Evolutionary conservation across 176 grass and related monocot genomes (phyloP), one percentile per base, ranked within the genome.

Genomic region (Triticum aestivum): DNA sequence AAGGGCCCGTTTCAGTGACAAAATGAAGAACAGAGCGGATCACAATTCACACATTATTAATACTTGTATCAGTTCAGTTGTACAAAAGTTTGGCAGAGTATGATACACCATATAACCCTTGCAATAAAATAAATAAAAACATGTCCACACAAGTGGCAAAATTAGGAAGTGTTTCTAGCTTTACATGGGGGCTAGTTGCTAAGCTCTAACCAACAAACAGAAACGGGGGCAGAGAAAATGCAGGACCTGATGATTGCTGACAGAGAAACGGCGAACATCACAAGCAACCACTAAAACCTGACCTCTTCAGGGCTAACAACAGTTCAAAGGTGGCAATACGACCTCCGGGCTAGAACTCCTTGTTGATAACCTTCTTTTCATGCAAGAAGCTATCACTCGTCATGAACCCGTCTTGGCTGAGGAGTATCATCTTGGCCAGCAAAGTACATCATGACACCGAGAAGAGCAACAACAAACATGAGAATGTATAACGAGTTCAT

Each of bases 401-500:
- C 89, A 72, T 91, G 89, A 72, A 49, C n/a, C 44, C 86, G 82
- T 82, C 82, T 78, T 86, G 42, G 83, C 21, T 87, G 90, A 45
- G 82, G 90, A 45, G 82, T 79, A 77, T 94, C 89, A 61, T 83
- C 80, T 92, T 94, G 92, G 80, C 92, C 83, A 76, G 88, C 85
- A 27, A 99, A 94, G 59, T 83, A 87, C 20, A 91, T 67, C 83
- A 94, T 91, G 75, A 92, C 33, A 89, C 77, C 77, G 5, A 99
- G 84, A 92, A 99, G 58, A 72, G 70, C 94, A 64, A 94, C 70
- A 3, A 99, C 87, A 86, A 87, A 92, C 35, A 94, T 88, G 80
- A 99, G 87, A 66, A 99, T 85, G 71, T 93, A 99, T 15, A 96
- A 56, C 0, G 97, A 95, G 70, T 79, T 99, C 70, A 94, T 41